These are phyloP conservation scores for Fraxinus latifolia DNA, from an alignment of 305 asterid genomes.

Conservation along the genomic window DNA sequence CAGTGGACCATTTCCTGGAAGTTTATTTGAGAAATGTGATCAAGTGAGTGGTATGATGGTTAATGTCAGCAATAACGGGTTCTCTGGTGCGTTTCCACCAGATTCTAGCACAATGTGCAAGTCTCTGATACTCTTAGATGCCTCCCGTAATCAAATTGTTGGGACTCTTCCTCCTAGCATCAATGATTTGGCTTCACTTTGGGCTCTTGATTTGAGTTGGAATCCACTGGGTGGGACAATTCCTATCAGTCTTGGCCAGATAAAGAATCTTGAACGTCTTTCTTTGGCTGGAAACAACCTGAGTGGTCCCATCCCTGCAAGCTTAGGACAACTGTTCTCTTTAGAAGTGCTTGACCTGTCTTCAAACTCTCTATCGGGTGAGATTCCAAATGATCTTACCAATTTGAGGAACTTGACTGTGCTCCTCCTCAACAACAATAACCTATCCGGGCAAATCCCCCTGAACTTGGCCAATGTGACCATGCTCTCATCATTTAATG, in stretches of 20 bases:
- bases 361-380: conserved; percentile 64
- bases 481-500: conserved; percentile 47
- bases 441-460: conserved; percentile 65
- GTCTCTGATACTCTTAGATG: conserved; percentile 53
- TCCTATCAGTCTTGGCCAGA: conserved; percentile 60
- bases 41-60: conserved; percentile 47
- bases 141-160: conserved; percentile 50
- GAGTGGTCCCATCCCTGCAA: conserved; percentile 66
- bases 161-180: conserved; percentile 54
- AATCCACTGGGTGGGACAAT: conserved; percentile 60
- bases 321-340: conserved; percentile 51
- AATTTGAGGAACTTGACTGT: conserved; percentile 48
- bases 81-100: conserved; percentile 57
- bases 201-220: conserved; percentile 63
- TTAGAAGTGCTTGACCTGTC: conserved; percentile 67
- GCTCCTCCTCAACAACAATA: conserved; percentile 62
- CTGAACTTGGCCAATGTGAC: conserved; percentile 44
- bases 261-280: conserved; percentile 53
- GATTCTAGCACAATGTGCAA: conserved; percentile 49
- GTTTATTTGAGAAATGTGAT: conserved; percentile 54
- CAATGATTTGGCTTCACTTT: conserved; percentile 50
- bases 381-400: conserved; percentile 58
- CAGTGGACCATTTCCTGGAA: conserved; percentile 31
- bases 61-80: conserved; percentile 49
- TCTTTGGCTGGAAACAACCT: conserved; percentile 71